Evolutionary conservation across 2,329 filamentous ascomycete genomes (phyloP).

Genomic region (Cladosporium sp.): DNA sequence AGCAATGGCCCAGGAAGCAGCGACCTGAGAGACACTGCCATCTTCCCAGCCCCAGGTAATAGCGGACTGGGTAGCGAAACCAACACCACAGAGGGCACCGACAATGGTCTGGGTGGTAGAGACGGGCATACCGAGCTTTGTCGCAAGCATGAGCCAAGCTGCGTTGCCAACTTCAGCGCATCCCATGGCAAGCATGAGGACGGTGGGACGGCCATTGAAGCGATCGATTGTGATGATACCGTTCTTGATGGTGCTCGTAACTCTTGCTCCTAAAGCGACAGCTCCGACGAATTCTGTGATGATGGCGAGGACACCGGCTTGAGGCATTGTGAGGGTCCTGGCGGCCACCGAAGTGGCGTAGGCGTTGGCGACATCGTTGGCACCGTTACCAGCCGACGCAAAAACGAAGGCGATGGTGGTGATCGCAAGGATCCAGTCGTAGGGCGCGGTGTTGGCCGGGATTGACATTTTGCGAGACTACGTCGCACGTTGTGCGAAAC

Average conservation of each 20-base stretch:
- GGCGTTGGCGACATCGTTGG: slow-evolving; percentile 50
- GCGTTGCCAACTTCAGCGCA: slow-evolving; percentile 40
- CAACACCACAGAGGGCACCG: slow-evolving; percentile 46
- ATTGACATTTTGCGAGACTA: not conserved
- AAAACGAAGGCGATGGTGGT: slow-evolving; percentile 60
- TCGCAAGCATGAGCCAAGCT: slow-evolving; percentile 51
- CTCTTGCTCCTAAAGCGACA: slow-evolving; percentile 46
- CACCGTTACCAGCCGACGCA: slow-evolving; percentile 56
- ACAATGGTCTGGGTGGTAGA: slow-evolving; percentile 55
- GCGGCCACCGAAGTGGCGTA: slow-evolving; percentile 50
- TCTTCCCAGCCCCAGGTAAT: slow-evolving; percentile 34
- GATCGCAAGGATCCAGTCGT: slow-evolving; percentile 48
- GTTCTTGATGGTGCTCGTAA: slow-evolving; percentile 57
- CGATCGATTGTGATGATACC: slow-evolving; percentile 48
- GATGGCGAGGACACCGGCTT: slow-evolving; percentile 44
- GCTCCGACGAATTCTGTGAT: slow-evolving; percentile 49
- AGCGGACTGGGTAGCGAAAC: slow-evolving; percentile 21
- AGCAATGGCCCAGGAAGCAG: slow-evolving; percentile 37
- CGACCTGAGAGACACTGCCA: slow-evolving; percentile 38
- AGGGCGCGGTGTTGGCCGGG: slow-evolving; percentile 2
- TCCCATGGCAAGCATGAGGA: slow-evolving; percentile 47
- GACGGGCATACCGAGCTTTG: slow-evolving; percentile 50
- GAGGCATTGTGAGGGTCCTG: slow-evolving; percentile 46
- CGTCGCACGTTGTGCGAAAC: too few species aligned
- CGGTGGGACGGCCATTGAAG: slow-evolving; percentile 43